phyloP scores from a whole-genome alignment of 2,329 filamentous ascomycete species.

The Fusarium lateritium region DNA sequence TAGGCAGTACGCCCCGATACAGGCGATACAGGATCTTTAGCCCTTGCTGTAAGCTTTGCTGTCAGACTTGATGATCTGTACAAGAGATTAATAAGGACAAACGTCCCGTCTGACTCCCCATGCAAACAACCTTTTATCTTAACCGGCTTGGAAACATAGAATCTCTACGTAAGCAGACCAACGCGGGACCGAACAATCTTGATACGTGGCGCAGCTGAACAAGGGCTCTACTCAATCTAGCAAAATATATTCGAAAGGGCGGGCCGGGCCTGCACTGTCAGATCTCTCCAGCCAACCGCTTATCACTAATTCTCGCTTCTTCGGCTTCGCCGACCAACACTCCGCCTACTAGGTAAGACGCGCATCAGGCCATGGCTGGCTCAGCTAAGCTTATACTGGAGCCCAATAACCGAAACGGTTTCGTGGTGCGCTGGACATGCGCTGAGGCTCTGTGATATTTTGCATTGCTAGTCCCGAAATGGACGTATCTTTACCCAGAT shows the following conservation, averaged over 20 bases:
- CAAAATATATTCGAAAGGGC: neutral
- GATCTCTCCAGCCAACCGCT: neutral
- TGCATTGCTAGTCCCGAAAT: neutral
- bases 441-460: constrained; percentile 21
- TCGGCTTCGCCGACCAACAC: constrained; percentile 20
- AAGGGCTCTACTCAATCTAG: neutral
- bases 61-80: too few relatives aligned
- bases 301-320: neutral
- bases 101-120: too few relatives aligned
- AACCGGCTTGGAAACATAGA: too few relatives aligned
- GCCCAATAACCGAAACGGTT: neutral
- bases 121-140: too few relatives aligned
- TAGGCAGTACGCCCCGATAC: neutral
- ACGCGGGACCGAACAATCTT: neutral
- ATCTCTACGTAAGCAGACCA: neutral
- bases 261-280: neutral
- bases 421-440: constrained; percentile 2
- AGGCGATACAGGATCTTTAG: too few relatives aligned
- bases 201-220: constrained; percentile 17
- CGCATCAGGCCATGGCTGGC: constrained; percentile 1
- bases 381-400: constrained; percentile 1
- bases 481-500: constrained; percentile 5
- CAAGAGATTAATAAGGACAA: too few relatives aligned
- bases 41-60: too few relatives aligned
- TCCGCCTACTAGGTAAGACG: neutral